A percentile compares a stretch with the other conserved stretches of the same genome.
phyloP scores from a whole-genome alignment of 208 protist genomes.

The Vickermania spadyakhi region DNA sequence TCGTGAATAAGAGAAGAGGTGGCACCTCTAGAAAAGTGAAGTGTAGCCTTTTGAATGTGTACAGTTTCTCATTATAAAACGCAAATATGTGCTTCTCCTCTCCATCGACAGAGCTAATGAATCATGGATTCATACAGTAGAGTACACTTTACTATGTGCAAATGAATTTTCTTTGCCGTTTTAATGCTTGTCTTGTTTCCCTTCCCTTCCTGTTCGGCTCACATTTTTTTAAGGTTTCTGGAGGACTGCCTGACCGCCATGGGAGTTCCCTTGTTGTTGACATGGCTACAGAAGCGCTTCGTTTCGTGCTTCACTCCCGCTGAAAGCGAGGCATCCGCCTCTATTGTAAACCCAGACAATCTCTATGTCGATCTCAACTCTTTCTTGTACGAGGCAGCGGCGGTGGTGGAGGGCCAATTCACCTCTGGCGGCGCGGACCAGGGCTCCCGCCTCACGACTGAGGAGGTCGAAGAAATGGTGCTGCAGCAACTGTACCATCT shows the following conservation, averaged over 20 bases:
- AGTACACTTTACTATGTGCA: too few species aligned
- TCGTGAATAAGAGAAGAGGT: background rate
- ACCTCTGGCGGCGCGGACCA: conserved; percentile 8
- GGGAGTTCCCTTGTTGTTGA: conserved; percentile 81
- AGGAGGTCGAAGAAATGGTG: conserved; percentile 60
- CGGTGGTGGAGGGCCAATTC: conserved; percentile 23
- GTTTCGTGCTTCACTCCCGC: conserved; percentile 71
- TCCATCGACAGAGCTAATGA: too few species aligned
- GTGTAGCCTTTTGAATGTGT: too few species aligned
- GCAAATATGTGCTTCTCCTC: too few species aligned
- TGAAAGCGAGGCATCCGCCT: conserved; percentile 8
- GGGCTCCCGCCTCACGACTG: conserved; percentile 16
- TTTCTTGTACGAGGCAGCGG: conserved; percentile 72
- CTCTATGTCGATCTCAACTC: conserved; percentile 84
- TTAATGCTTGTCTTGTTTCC: background rate
- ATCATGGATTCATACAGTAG: too few species aligned
- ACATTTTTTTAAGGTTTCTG: too few species aligned
- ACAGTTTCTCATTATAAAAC: too few species aligned
- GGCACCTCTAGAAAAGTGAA: background rate
- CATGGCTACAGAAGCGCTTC: conserved; percentile 73
- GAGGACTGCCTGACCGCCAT: conserved; percentile 16
- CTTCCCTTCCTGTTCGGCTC: too few species aligned
- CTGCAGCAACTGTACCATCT: conserved; percentile 61
- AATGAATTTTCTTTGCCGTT: conserved; percentile 3
- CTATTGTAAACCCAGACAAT: conserved; percentile 29